Base-by-base conservation (phyloP, 495 filamentous ascomycete genomes). In the Aspergillus saccharolyticus region DNA sequence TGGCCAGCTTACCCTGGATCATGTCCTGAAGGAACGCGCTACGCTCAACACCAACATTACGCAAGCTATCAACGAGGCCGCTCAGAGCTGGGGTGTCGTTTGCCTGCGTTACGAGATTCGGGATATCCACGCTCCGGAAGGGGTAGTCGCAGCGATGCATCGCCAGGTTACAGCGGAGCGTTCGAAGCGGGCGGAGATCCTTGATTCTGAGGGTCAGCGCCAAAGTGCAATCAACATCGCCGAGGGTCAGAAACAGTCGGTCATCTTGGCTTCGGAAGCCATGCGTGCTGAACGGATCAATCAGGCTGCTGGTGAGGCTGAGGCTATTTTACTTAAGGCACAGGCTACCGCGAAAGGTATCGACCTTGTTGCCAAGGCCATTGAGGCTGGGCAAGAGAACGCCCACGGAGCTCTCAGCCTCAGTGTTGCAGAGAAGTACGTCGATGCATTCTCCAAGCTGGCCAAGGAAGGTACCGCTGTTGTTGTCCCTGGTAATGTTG, bases 181-280 rank as follows among this genome's bases (percentile, higher is more conserved):
- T 1, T 91, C 87, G 62, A 98, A 98, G 80, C 87, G 94, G 33
- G 94, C 94, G 52, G 94, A 98, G 77, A 98, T 98, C 60, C 78
- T 98, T 16, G 94, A 98, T 52, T 92, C 88, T 2, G 94, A 98
- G 59, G 94, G 94, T 62, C 95, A 97, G 73, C 79, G 94, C 28
- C 94, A 98, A 78, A 89, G 83, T 61, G 95, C 94, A 6, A 98
- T 98, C 79, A 98, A 98, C 72, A 96, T 98, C 62, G 94, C 94
- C 52, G 94, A 98, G 76, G 94, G 94, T 57, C 79, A 88, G 69
- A 98, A 98, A 75, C 94, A 96, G 79, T 88, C 83, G 59, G 92
- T 96, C 21, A 97, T 98, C 60, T 78, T 98, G 15, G 95, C 95
- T 0, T 96, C 90, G 2, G 94, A 98, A 75, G 94, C 95, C n/a